A percentile compares a stretch with the other conserved stretches of the same genome.
Conservation (phyloP, 1,284 basidiomycete genomes). For the Ustilago bromivora region DNA sequence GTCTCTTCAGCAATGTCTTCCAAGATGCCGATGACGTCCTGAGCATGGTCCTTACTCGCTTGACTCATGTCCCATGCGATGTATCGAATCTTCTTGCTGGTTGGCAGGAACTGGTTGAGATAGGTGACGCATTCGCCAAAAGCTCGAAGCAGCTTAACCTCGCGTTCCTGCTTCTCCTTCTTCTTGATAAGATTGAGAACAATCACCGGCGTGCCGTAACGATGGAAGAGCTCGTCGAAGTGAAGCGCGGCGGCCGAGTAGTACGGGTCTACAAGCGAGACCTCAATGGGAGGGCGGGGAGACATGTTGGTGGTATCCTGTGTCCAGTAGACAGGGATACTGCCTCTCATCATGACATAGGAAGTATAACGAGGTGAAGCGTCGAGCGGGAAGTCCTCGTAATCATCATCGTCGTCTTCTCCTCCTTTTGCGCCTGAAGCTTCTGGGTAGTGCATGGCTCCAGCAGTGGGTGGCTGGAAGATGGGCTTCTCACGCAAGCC, state of each 20-base stretch:
- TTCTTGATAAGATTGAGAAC: constrained; percentile 89
- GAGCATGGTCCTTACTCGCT: constrained; percentile 79
- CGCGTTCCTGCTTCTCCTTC: constrained; percentile 80
- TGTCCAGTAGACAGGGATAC: constrained; percentile 95
- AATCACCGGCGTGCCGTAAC: constrained; percentile 90
- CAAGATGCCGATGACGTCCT: constrained; percentile 94
- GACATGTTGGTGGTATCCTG: constrained; percentile 91
- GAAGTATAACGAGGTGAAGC: constrained; percentile 84
- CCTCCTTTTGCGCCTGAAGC: neutral
- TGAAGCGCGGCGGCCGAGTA: constrained; percentile 92
- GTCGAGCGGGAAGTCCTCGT: constrained; percentile 31
- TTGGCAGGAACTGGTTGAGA: constrained; percentile 92
- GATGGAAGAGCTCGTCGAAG: constrained; percentile 89
- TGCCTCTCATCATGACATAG: constrained; percentile 95
- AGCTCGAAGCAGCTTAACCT: constrained; percentile 91
- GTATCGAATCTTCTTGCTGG: constrained; percentile 84
- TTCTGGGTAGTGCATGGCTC: neutral
- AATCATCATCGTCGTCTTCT: constrained; percentile 29
- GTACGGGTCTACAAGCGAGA: constrained; percentile 91
- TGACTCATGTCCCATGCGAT: constrained; percentile 89
- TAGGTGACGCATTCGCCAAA: constrained; percentile 93
- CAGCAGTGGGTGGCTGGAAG: neutral
- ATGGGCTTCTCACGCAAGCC: constrained; percentile 36
- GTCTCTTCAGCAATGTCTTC: constrained; percentile 96
- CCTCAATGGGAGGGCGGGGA: constrained; percentile 91